These are phyloP conservation scores for Hyphopichia wangnamkhiaoensis DNA, from an alignment of 1,139 yeast genomes.

Conservation along the genomic window DNA sequence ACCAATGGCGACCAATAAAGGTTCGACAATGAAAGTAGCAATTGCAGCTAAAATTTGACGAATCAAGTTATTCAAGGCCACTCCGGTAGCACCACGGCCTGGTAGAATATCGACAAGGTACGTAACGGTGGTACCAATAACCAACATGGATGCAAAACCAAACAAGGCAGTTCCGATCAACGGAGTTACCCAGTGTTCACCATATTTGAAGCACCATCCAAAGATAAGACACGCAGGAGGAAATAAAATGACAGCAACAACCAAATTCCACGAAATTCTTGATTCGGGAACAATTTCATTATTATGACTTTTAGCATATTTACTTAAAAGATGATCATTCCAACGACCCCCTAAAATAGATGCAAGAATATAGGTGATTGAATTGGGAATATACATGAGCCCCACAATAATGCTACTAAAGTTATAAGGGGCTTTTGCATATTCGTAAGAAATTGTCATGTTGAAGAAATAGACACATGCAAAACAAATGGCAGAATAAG, in stretches of 20 bases:
- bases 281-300: slow-evolving; percentile 77
- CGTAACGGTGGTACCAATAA: slow-evolving; percentile 78
- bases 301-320: slow-evolving; percentile 56
- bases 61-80: slow-evolving; percentile 75
- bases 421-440: slow-evolving; percentile 66
- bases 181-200: slow-evolving; percentile 74
- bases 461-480: slow-evolving; percentile 72
- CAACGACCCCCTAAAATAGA: slow-evolving; percentile 78
- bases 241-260: slow-evolving; percentile 58
- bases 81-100: slow-evolving; percentile 87
- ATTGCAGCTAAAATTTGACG: slow-evolving; percentile 75
- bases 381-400: slow-evolving; percentile 78
- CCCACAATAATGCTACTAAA: slow-evolving; percentile 70
- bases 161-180: slow-evolving; percentile 77
- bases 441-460: slow-evolving; percentile 68
- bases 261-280: slow-evolving; percentile 73
- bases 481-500: slow-evolving; percentile 68
- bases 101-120: slow-evolving; percentile 84
- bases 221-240: slow-evolving; percentile 71
- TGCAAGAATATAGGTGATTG: slow-evolving; percentile 73
- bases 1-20: slow-evolving; percentile 62
- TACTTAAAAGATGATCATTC: slow-evolving; percentile 63
- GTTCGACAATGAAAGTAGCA: slow-evolving; percentile 76
- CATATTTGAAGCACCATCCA: slow-evolving; percentile 77
- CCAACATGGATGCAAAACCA: slow-evolving; percentile 83